Evolutionary conservation across 805 yeast species (phyloP).

Genomic region (Metschnikowia reukaufii): DNA sequence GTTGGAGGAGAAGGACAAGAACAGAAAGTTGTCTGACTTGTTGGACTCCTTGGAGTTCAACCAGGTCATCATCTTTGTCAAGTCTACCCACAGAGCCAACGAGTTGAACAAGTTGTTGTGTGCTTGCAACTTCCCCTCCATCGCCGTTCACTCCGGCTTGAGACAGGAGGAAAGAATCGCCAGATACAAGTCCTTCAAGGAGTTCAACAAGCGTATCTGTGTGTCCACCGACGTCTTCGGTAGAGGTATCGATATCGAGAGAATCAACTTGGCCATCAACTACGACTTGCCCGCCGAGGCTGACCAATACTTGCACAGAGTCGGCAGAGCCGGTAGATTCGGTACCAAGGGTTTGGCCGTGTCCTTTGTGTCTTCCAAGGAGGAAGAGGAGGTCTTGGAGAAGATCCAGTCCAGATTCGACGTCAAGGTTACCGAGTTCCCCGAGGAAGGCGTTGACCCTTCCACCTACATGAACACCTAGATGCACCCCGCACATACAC

Average conservation of each 20-base stretch:
- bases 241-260: conserved; percentile 99
- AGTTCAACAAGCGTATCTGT: conserved; percentile 97
- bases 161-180: conserved; percentile 98
- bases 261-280: conserved; percentile 96
- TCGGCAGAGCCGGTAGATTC: conserved; percentile 99
- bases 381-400: conserved; percentile 85
- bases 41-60: conserved; percentile 94
- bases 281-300: conserved; percentile 96
- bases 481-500: conserved; percentile 11
- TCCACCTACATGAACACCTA: conserved; percentile 96
- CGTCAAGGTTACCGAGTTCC: conserved; percentile 91
- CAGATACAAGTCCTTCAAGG: conserved; percentile 93
- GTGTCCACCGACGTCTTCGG: conserved; percentile 98
- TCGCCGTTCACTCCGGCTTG: conserved; percentile 93
- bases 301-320: conserved; percentile 98
- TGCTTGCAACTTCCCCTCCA: conserved; percentile 94
- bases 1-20: conserved; percentile 87
- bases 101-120: conserved; percentile 85
- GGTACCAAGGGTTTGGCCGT: conserved; percentile 98
- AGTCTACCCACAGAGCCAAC: conserved; percentile 86
- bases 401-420: conserved; percentile 97
- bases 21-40: conserved; percentile 86
- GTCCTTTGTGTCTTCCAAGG: conserved; percentile 81
- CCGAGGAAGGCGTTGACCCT: conserved; percentile 97
- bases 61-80: conserved; percentile 96